Percentiles rank a stretch among this genome's conserved stretches.
These are phyloP conservation scores for Kondoa malvinella DNA, from an alignment of 768 basidiomycete genomes.

Conservation along the genomic window DNA sequence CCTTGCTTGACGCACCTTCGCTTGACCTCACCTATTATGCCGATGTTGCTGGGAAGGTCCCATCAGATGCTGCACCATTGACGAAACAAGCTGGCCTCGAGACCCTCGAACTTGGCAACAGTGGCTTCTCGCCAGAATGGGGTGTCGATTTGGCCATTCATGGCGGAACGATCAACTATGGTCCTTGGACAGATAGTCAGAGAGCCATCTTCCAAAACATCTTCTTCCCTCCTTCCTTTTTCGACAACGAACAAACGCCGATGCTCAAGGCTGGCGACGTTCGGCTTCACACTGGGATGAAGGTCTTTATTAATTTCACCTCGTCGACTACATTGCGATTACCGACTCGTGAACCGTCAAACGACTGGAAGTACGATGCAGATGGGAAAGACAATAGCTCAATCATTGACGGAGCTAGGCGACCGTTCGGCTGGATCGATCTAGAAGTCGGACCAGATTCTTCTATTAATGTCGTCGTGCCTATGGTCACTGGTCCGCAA, in stretches of 20 bases:
- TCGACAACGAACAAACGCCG: constrained; percentile 43
- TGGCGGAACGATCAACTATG: constrained; percentile 61
- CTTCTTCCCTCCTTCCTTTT: constrained; percentile 70
- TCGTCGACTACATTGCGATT: constrained; percentile 48
- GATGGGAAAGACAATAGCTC: constrained; percentile 35
- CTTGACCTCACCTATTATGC: constrained; percentile 72
- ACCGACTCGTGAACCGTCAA: constrained; percentile 83
- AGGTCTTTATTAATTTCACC: constrained; percentile 57
- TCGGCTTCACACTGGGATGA: constrained; percentile 65
- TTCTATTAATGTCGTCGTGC: constrained; percentile 65
- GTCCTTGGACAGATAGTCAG: constrained; percentile 93
- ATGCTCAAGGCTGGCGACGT: constrained; percentile 52
- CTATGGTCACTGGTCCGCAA: constrained; percentile 52
- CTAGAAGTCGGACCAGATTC: constrained; percentile 62
- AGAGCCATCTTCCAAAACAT: constrained; percentile 56
- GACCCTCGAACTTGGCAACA: constrained; percentile 58
- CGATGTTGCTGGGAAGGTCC: constrained; percentile 65
- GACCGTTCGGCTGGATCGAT: constrained; percentile 48
- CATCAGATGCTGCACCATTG: constrained; percentile 29
- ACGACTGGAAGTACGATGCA: constrained; percentile 96
- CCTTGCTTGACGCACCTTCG: constrained; percentile 54
- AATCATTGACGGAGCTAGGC: constrained; percentile 39
- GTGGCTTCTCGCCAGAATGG: constrained; percentile 79
- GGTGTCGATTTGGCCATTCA: constrained; percentile 69
- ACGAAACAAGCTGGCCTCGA: constrained; percentile 19